A percentile compares a stretch with the other conserved stretches of the same genome.
Conservation (phyloP, 2,329 filamentous ascomycete species). For the Blastomyces silverae region DNA sequence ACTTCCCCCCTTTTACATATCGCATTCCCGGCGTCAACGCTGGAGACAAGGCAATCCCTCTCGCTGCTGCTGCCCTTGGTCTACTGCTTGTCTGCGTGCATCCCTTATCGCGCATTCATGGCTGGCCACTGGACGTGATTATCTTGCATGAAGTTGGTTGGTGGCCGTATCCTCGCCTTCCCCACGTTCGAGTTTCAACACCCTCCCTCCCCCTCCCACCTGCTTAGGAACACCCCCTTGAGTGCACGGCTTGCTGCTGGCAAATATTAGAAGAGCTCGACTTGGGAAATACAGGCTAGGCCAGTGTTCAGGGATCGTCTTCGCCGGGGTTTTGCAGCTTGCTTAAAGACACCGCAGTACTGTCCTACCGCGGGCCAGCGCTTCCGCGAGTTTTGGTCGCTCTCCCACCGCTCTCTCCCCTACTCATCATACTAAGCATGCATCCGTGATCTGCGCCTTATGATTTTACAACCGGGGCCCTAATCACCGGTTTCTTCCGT, state of each 20-base stretch:
- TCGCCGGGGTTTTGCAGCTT: neutral
- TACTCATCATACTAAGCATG: slow-evolving; percentile 5
- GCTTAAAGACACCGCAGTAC: no score
- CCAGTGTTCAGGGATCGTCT: neutral
- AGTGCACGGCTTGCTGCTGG: neutral
- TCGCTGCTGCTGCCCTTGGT: neutral
- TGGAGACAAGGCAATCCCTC: neutral
- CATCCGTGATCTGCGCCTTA: slow-evolving; percentile 6
- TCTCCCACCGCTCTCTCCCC: neutral
- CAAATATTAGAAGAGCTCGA: neutral
- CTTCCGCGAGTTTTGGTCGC: no score
- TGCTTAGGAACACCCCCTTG: neutral
- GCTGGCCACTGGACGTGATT: slow-evolving; percentile 12
- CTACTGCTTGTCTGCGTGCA: slow-evolving; percentile 3
- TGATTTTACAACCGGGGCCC: neutral
- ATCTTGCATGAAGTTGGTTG: neutral
- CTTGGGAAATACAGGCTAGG: slow-evolving; percentile 1
- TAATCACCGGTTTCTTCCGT: neutral
- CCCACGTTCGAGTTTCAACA: neutral
- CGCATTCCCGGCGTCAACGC: neutral
- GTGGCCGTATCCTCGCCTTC: neutral
- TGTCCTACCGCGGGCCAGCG: no score
- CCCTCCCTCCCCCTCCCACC: neutral
- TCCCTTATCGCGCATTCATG: slow-evolving; percentile 8
- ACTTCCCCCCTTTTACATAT: neutral